Evolutionary conservation across 352 stramenopile species (phyloP).

Genomic region (Lagenidium giganteum): DNA sequence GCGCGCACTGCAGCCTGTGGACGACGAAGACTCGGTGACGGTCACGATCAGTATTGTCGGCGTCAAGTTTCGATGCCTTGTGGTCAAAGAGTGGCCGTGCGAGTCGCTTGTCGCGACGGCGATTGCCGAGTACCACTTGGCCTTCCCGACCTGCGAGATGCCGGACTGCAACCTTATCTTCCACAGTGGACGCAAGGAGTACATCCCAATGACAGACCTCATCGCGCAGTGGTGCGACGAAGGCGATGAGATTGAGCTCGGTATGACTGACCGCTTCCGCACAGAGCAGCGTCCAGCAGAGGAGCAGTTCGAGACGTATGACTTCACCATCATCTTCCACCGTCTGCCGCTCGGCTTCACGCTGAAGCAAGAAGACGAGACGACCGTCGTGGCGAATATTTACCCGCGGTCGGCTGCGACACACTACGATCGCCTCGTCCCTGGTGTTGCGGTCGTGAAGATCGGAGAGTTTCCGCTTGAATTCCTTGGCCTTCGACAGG

Average conservation of each 20-base stretch:
- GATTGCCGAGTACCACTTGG: constrained; percentile 54
- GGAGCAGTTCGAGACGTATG: constrained; percentile 27
- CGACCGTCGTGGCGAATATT: constrained; percentile 78
- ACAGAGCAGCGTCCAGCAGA: not conserved
- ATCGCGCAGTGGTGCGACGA: constrained; percentile 46
- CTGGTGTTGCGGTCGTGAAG: constrained; percentile 67
- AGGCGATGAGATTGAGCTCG: constrained; percentile 64
- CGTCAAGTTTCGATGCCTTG: constrained; percentile 43
- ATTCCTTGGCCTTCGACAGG: constrained; percentile 67
- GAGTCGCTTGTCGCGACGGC: constrained; percentile 58
- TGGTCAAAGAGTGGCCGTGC: constrained; percentile 58
- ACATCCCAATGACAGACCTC: constrained; percentile 35
- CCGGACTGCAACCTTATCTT: constrained; percentile 75
- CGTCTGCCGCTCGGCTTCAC: constrained; percentile 82
- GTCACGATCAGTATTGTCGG: constrained; percentile 44
- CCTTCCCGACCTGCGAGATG: constrained; percentile 57
- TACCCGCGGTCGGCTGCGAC: constrained; percentile 73
- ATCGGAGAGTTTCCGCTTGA: constrained; percentile 58
- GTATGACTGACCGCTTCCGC: constrained; percentile 17
- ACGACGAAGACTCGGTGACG: constrained; percentile 27
- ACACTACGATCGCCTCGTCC: constrained; percentile 63
- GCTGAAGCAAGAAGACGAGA: constrained; percentile 73
- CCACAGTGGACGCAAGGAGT: constrained; percentile 52
- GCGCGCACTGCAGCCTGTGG: constrained; percentile 6
- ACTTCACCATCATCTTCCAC: constrained; percentile 82